These are phyloP conservation scores for Mycocentrospora acerina DNA, from an alignment of 2,329 filamentous ascomycete genomes.

Conservation along the genomic window DNA sequence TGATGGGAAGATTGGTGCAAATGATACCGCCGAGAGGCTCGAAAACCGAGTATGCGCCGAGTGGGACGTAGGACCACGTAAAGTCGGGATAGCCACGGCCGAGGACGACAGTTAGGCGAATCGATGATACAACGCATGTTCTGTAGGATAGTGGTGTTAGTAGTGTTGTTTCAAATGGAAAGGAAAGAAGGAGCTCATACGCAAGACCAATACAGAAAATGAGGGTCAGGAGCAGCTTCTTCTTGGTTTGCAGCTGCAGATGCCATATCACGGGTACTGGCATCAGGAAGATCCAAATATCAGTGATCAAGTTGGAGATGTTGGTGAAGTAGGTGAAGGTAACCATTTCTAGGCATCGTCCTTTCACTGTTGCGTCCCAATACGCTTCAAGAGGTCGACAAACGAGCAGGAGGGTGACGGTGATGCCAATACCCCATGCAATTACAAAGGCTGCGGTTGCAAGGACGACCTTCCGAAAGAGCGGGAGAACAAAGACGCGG, in stretches of 20 bases:
- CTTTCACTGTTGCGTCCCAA: conserved; percentile 31
- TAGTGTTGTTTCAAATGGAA: not conserved
- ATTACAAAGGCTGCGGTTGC: conserved; percentile 30
- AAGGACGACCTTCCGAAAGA: conserved; percentile 32
- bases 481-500: conserved; percentile 31
- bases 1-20: conserved; percentile 37
- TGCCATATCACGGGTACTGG: conserved; percentile 39
- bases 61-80: conserved; percentile 37
- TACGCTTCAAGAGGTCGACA: conserved; percentile 33
- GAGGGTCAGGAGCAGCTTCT: conserved; percentile 32
- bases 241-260: conserved; percentile 35
- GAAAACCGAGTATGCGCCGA: conserved; percentile 38
- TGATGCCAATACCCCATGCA: conserved; percentile 37
- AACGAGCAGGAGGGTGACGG: conserved; percentile 29
- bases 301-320: conserved; percentile 36
- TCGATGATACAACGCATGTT: conserved; percentile 35
- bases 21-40: conserved; percentile 39
- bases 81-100: conserved; percentile 33
- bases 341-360: conserved; percentile 30
- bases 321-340: conserved; percentile 39
- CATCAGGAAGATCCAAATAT: conserved; percentile 38
- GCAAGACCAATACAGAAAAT: conserved; percentile 38
- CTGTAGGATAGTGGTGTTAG: conserved; percentile 11
- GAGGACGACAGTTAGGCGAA: conserved; percentile 35
- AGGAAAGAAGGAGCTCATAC: conserved; percentile 16